Evolutionary conservation across 2,329 filamentous ascomycete species (phyloP), one percentile per base, ranked within the genome.

Genomic region (Lanzia echinophila): DNA sequence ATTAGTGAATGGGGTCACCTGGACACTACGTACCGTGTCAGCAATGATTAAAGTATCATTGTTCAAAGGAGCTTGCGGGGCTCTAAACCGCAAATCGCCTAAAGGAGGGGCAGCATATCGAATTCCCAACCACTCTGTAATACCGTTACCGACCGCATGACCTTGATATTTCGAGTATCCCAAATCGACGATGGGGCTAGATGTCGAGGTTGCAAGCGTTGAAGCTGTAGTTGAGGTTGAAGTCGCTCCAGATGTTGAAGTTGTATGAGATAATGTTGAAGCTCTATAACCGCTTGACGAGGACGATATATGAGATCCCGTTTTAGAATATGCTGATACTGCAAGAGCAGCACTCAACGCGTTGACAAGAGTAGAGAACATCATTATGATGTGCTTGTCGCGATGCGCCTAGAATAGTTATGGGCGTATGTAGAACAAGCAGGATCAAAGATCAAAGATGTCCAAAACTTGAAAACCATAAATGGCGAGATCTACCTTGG

Each of bases 111-210:
- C 82, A 1, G 87, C 88, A 71, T 82, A 94, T 42, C 86, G 80
- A 58, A 94, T 81, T 1, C 87, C 88, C 7, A 88, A 75, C 86
- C 86, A 92, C 67, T 85, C 77, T 2, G 79, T 82, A 46, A 90
- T 71, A 1, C 83, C 84, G 60, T 79, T 79, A 0, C 69, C 60
- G 1, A 77, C 71, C 1, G 72, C 64, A 3, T 72, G 69, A 8
- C 88, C 88, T 47, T 75, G 68, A 64, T 90, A 90, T 24, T 74
- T 78, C 31, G 83, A 78, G 65, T 90, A 91, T 3, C 75, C 77
- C 20, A 91, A 73, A 57, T 87, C 74, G 13, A 90, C 63, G 12
- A 44, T 33, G 5, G 17, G 28, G 17, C 15, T 10, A 2, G 13
- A 13, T 28, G 11, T 28, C 24, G 44, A 13, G 17, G 50, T 36